Evolutionary conservation across 2,329 filamentous ascomycete species (phyloP).

Genomic region (Fusarium albosuccineum): DNA sequence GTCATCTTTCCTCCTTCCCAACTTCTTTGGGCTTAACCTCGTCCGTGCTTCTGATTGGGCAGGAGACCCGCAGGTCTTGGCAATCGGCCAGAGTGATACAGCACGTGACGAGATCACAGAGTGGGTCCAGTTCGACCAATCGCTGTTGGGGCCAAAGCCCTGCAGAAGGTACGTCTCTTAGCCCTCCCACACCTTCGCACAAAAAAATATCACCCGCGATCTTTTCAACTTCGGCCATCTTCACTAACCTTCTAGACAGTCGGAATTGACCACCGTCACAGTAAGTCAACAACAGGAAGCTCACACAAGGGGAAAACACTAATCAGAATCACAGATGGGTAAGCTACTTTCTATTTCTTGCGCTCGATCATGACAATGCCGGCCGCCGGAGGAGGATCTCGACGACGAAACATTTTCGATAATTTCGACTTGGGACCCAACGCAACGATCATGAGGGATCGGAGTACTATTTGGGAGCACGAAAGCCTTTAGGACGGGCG

Average conservation of each 20-base stretch:
- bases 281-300: constrained; percentile 57
- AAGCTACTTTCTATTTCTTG: constrained; percentile 57
- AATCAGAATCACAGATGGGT: constrained; percentile 69
- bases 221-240: constrained; percentile 56
- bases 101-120: constrained; percentile 48
- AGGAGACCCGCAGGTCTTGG: constrained; percentile 7
- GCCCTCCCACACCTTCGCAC: constrained; percentile 58
- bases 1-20: constrained; percentile 26
- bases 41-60: constrained; percentile 43
- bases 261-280: constrained; percentile 62
- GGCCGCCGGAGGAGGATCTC: constrained; percentile 39
- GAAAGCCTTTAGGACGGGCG: constrained; percentile 1
- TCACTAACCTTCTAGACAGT: constrained; percentile 57
- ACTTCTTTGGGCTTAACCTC: constrained; percentile 27
- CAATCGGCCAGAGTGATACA: background rate
- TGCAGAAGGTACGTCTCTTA: constrained; percentile 50
- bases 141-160: constrained; percentile 54
- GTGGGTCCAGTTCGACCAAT: constrained; percentile 50
- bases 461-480: background rate
- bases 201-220: constrained; percentile 56
- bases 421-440: constrained; percentile 16
- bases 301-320: constrained; percentile 52
- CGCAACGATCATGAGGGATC: constrained; percentile 19
- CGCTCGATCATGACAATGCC: constrained; percentile 42
- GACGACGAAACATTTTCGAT: constrained; percentile 39